Conservation (phyloP, 2,329 filamentous ascomycete genomes). For the Tolypocladium inflatum region DNA sequence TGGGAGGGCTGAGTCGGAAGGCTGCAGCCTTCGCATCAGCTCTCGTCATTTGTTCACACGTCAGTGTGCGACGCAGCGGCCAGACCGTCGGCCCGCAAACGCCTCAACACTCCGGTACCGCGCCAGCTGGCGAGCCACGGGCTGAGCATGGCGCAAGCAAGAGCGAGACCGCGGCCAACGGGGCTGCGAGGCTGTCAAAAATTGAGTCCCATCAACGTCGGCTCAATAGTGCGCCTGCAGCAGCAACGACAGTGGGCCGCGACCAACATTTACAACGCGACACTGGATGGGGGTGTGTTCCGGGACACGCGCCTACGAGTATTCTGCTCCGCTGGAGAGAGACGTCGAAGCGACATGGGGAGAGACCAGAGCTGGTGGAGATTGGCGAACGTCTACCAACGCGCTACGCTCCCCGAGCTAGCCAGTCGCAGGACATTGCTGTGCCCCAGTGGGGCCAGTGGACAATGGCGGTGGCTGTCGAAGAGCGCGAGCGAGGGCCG, state of each 20-base stretch:
- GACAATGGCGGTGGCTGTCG: conserved; percentile 7
- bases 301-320: conserved; percentile 3
- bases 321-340: conserved; percentile 1
- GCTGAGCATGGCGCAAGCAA: background rate
- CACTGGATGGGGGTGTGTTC: background rate
- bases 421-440: conserved; percentile 7
- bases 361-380: conserved; percentile 7
- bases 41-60: conserved; percentile 1
- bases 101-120: background rate
- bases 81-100: background rate
- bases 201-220: background rate
- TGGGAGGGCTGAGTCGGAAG: conserved; percentile 16
- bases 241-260: conserved; percentile 1
- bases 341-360: conserved; percentile 1
- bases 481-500: conserved; percentile 3
- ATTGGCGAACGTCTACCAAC: conserved; percentile 7
- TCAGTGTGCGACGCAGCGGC: conserved; percentile 1
- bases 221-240: conserved; percentile 4
- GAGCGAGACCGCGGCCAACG: background rate
- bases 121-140: background rate
- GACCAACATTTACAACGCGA: background rate
- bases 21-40: conserved; percentile 11
- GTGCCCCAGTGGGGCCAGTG: conserved; percentile 7
- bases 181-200: background rate
- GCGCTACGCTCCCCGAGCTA: conserved; percentile 1